phyloP scores from a whole-genome alignment of 768 basidiomycete genomes.

The Pisolithus albus region DNA sequence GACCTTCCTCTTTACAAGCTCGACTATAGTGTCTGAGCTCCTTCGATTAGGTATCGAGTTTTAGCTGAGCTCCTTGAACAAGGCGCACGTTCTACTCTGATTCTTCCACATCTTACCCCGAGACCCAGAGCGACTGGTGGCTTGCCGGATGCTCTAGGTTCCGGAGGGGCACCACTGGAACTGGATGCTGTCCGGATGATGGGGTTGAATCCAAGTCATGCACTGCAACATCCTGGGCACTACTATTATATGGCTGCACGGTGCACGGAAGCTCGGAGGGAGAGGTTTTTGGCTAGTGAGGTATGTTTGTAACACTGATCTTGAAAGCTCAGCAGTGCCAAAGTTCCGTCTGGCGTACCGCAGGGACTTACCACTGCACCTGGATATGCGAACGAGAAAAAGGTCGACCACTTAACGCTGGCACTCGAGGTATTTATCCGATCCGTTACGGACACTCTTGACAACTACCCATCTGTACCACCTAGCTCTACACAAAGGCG shows the following conservation, averaged over 20 bases:
- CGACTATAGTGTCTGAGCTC: background rate
- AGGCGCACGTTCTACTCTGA: constrained; percentile 57
- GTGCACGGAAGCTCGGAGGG: constrained; percentile 72
- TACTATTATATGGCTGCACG: constrained; percentile 88
- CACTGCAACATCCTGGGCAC: constrained; percentile 78
- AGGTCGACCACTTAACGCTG: constrained; percentile 79
- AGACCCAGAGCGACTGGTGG: constrained; percentile 22
- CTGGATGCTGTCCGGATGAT: constrained; percentile 53
- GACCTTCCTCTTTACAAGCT: constrained; percentile 15
- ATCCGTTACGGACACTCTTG: background rate
- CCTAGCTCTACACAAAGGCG: constrained; percentile 84
- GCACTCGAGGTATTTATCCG: constrained; percentile 61
- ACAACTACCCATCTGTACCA: background rate
- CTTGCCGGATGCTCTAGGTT: constrained; percentile 15
- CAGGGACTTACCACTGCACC: constrained; percentile 44
- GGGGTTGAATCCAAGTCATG: constrained; percentile 73
- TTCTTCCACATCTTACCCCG: constrained; percentile 55
- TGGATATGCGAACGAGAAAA: constrained; percentile 84
- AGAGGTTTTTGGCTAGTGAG: constrained; percentile 59
- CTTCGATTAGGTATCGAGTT: constrained; percentile 61
- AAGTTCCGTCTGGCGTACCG: constrained; percentile 13
- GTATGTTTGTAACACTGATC: constrained; percentile 27
- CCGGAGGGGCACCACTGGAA: constrained; percentile 32
- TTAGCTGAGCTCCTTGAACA: constrained; percentile 89
- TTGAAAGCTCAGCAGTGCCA: background rate